These are phyloP conservation scores for Ganoderma boninense DNA, from an alignment of 1,284 basidiomycete species.

Conservation along the genomic window DNA sequence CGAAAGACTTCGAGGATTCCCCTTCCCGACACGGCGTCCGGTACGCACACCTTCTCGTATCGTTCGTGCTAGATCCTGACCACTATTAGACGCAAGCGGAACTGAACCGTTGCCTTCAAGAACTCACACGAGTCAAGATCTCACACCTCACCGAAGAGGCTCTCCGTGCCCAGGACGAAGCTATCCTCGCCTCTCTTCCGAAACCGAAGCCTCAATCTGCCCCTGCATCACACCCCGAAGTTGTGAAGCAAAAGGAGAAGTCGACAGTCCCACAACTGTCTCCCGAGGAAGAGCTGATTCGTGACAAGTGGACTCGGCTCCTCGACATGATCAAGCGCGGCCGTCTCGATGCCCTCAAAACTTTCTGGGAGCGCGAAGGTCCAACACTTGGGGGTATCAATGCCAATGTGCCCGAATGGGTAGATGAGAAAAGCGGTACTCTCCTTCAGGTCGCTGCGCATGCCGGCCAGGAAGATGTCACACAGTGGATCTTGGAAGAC, in stretches of 20 bases:
- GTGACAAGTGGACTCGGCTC: slow-evolving; percentile 82
- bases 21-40: slow-evolving; percentile 92
- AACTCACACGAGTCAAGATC: slow-evolving; percentile 87
- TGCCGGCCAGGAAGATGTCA: slow-evolving; percentile 80
- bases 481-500: slow-evolving; percentile 84
- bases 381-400: slow-evolving; percentile 66
- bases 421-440: slow-evolving; percentile 66
- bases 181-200: slow-evolving; percentile 85
- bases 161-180: slow-evolving; percentile 87
- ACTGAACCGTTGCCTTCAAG: slow-evolving; percentile 86
- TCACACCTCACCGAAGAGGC: slow-evolving; percentile 89
- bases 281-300: slow-evolving; percentile 79
- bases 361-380: slow-evolving; percentile 86
- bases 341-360: slow-evolving; percentile 80
- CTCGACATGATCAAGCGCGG: slow-evolving; percentile 92
- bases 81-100: slow-evolving; percentile 86
- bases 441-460: slow-evolving; percentile 84
- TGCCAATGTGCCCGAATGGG: slow-evolving; percentile 71
- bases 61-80: slow-evolving; percentile 16
- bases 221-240: slow-evolving; percentile 29
- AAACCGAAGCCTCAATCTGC: slow-evolving; percentile 67
- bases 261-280: slow-evolving; percentile 61
- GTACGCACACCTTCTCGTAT: slow-evolving; percentile 55
- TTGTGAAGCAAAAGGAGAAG: slow-evolving; percentile 51
- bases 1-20: slow-evolving; percentile 85